Evolutionary conservation across 768 basidiomycete genomes (phyloP).

Genomic region (Tylopilus subfusipes): DNA sequence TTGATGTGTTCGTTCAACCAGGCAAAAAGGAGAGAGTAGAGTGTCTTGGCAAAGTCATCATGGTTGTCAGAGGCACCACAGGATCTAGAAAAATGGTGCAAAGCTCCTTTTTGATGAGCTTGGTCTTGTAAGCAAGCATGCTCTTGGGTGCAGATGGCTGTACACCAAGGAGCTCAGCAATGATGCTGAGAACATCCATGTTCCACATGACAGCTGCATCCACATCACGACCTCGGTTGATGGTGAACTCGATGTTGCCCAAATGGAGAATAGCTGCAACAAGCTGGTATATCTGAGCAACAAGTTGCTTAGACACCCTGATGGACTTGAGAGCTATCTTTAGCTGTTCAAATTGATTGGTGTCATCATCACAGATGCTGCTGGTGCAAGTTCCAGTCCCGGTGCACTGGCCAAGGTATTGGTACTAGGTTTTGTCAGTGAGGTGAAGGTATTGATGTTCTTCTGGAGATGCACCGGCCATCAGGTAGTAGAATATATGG

Average conservation of each 20-base stretch:
- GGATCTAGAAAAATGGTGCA: slow-evolving; percentile 95
- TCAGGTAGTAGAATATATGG: slow-evolving; percentile 96
- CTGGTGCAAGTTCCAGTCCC: slow-evolving; percentile 41
- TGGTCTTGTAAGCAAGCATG: slow-evolving; percentile 86
- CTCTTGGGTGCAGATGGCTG: slow-evolving; percentile 66
- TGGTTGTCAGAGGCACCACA: slow-evolving; percentile 87
- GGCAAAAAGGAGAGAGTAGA: slow-evolving; percentile 91
- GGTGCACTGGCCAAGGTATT: slow-evolving; percentile 78
- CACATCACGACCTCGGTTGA: slow-evolving; percentile 79
- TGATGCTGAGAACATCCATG: slow-evolving; percentile 72
- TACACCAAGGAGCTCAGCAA: slow-evolving; percentile 90
- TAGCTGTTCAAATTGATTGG: slow-evolving; percentile 86
- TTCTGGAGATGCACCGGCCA: slow-evolving; percentile 84
- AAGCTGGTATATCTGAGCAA: slow-evolving; percentile 94
- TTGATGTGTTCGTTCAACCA: slow-evolving; percentile 98
- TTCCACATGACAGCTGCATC: slow-evolving; percentile 94
- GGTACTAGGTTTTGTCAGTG: slow-evolving; percentile 73
- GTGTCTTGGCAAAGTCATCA: slow-evolving; percentile 89
- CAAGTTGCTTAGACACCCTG: slow-evolving; percentile 90
- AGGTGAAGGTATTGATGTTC: slow-evolving; percentile 88
- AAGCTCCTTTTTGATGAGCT: slow-evolving; percentile 92
- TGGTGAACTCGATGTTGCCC: slow-evolving; percentile 89
- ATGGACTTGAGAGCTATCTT: slow-evolving; percentile 92
- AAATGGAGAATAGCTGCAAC: slow-evolving; percentile 94
- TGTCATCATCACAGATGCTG: slow-evolving; percentile 71